A percentile compares a stretch with the other conserved stretches of the same genome.
Evolutionary conservation across 2,329 filamentous ascomycete species (phyloP).

Genomic region (Chrysosphaeria jannelii): DNA sequence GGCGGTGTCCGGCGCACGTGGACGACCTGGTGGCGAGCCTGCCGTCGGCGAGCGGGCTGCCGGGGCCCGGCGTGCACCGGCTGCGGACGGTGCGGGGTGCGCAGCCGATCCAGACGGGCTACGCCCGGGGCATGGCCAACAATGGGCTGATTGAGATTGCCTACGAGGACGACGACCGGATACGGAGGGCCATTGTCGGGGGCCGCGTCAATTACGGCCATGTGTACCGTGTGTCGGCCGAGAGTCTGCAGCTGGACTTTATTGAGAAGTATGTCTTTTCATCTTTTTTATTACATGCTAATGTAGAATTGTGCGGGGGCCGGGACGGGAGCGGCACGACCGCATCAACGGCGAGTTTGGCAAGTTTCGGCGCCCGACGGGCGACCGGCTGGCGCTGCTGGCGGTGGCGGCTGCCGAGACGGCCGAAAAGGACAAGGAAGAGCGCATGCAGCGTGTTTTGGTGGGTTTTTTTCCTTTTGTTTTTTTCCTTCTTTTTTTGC

Average conservation of each 20-base stretch:
- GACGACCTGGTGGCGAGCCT: slow-evolving; percentile 39
- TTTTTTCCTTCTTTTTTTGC: background rate
- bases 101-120: slow-evolving; percentile 18
- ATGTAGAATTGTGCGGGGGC: no score
- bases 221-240: slow-evolving; percentile 30
- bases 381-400: no score
- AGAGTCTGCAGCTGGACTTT: slow-evolving; percentile 41
- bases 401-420: no score
- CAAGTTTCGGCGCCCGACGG: background rate
- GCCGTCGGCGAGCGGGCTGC: slow-evolving; percentile 20
- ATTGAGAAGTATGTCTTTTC: slow-evolving; percentile 23
- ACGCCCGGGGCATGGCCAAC: slow-evolving; percentile 34
- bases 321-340: no score
- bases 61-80: slow-evolving; percentile 29
- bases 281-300: slow-evolving; percentile 1
- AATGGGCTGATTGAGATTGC: slow-evolving; percentile 45
- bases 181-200: slow-evolving; percentile 19
- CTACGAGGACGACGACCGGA: slow-evolving; percentile 23
- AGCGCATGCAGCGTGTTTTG: no score
- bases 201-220: slow-evolving; percentile 30
- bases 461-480: background rate
- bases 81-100: slow-evolving; percentile 28
- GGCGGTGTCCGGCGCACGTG: slow-evolving; percentile 69
- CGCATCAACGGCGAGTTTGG: no score
- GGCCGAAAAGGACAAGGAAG: no score